Evolutionary conservation across 2,329 filamentous ascomycete species (phyloP).

Genomic region (Talaromyces sp.): DNA sequence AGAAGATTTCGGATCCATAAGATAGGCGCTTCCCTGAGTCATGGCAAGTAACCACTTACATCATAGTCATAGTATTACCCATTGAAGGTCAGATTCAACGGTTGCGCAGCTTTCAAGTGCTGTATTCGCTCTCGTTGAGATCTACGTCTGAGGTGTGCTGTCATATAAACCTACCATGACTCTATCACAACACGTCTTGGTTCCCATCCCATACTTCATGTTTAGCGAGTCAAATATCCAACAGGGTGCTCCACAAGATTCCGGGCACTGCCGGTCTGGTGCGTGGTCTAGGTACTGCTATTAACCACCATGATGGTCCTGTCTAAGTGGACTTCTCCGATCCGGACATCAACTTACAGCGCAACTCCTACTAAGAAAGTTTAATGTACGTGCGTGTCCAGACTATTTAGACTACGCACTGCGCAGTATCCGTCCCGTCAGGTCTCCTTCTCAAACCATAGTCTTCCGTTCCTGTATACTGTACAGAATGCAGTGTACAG

Average conservation of each 20-base stretch:
- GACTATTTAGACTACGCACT: too few species aligned
- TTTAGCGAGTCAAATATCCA: too few species aligned
- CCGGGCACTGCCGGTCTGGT: not conserved
- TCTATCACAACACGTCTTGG: not conserved
- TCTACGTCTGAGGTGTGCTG: not conserved
- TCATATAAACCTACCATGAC: not conserved
- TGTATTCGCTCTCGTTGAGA: not conserved
- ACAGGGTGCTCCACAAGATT: not conserved
- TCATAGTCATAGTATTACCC: not conserved
- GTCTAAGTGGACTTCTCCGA: too few species aligned
- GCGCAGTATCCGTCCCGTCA: too few species aligned
- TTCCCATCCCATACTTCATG: not conserved
- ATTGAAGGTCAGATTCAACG: not conserved
- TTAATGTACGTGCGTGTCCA: not conserved
- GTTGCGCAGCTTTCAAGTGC: not conserved
- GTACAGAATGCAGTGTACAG: too few species aligned
- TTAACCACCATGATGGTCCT: not conserved
- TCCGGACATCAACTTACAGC: too few species aligned
- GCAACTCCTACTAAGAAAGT: not conserved
- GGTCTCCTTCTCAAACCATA: too few species aligned
- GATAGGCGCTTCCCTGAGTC: not conserved
- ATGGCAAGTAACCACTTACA: slow-evolving; percentile 3
- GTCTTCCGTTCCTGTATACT: too few species aligned
- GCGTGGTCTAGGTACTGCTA: not conserved
- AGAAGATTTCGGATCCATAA: not conserved